These are phyloP conservation scores for Aspergillus chevalieri DNA, from an alignment of 2,329 filamentous ascomycete genomes.

Conservation along the genomic window DNA sequence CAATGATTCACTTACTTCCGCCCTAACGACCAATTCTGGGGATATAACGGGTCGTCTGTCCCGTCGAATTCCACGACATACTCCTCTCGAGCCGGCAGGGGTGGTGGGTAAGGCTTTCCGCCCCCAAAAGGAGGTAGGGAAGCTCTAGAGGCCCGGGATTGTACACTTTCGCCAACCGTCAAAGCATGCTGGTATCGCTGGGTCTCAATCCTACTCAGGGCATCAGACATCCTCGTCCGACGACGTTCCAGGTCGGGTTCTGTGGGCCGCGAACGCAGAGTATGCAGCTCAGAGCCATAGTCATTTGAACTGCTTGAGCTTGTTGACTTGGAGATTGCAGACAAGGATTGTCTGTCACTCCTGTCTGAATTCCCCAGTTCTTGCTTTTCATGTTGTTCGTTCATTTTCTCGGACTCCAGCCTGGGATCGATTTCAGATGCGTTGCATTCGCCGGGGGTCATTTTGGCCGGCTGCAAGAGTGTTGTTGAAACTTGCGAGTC, in stretches of 20 bases:
- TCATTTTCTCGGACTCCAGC: too few relatives aligned
- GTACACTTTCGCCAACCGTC: slow-evolving; percentile 25
- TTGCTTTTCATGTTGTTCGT: too few relatives aligned
- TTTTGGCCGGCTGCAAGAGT: too few relatives aligned
- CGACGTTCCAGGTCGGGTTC: slow-evolving; percentile 26
- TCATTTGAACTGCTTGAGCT: slow-evolving; percentile 22
- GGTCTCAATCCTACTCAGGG: slow-evolving; percentile 25
- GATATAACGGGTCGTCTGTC: slow-evolving; percentile 45
- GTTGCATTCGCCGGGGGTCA: too few relatives aligned
- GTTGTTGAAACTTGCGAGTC: too few relatives aligned
- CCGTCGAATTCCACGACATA: slow-evolving; percentile 53
- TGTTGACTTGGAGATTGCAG: slow-evolving; percentile 5
- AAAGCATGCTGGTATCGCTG: slow-evolving; percentile 34
- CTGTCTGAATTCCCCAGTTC: neutral
- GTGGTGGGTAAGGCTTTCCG: slow-evolving; percentile 48
- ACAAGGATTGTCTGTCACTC: neutral
- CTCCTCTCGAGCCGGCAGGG: slow-evolving; percentile 45
- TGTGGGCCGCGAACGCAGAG: slow-evolving; percentile 25
- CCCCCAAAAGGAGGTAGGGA: slow-evolving; percentile 23
- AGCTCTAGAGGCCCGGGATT: slow-evolving; percentile 16
- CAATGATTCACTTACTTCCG: slow-evolving; percentile 34
- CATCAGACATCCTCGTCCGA: slow-evolving; percentile 17
- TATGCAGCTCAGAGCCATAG: slow-evolving; percentile 20
- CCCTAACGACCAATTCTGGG: slow-evolving; percentile 47
- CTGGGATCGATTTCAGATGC: too few relatives aligned